Evolutionary conservation across 768 basidiomycete species (phyloP).

Genomic region (Suillus subaureus): DNA sequence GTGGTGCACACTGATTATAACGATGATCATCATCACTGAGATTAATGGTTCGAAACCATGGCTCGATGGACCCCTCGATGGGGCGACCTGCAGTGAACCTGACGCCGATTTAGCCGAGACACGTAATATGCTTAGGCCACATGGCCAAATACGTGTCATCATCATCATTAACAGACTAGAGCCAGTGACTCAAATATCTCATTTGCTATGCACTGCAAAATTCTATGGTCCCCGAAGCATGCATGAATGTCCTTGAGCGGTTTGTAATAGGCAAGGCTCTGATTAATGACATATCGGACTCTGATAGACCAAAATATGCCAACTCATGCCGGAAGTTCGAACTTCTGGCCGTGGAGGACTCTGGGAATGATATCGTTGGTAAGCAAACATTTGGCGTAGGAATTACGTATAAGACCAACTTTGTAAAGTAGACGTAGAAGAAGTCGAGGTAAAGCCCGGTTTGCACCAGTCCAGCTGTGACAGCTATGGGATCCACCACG

Average conservation of each 20-base stretch:
- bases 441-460: constrained; percentile 97
- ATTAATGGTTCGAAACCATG: neutral
- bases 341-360: constrained; percentile 91
- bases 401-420: constrained; percentile 41
- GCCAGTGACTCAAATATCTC: neutral
- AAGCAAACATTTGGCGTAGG: constrained; percentile 8
- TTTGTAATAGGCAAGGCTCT: neutral
- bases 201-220: neutral
- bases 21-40: too few species aligned
- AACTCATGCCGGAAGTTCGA: constrained; percentile 86
- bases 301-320: neutral
- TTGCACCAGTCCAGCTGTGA: constrained; percentile 93
- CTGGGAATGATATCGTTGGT: constrained; percentile 45
- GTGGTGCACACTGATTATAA: too few species aligned
- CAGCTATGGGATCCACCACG: constrained; percentile 89
- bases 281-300: neutral
- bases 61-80: too few species aligned
- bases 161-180: neutral
- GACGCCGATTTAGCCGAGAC: neutral
- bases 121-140: neutral
- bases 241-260: constrained; percentile 1
- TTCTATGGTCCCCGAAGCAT: neutral
- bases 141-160: too few species aligned
- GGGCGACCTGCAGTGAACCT: too few species aligned
- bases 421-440: constrained; percentile 77